Base-by-base conservation (phyloP, 2,329 filamentous ascomycete species). In the Cryphonectria radicalis region DNA sequence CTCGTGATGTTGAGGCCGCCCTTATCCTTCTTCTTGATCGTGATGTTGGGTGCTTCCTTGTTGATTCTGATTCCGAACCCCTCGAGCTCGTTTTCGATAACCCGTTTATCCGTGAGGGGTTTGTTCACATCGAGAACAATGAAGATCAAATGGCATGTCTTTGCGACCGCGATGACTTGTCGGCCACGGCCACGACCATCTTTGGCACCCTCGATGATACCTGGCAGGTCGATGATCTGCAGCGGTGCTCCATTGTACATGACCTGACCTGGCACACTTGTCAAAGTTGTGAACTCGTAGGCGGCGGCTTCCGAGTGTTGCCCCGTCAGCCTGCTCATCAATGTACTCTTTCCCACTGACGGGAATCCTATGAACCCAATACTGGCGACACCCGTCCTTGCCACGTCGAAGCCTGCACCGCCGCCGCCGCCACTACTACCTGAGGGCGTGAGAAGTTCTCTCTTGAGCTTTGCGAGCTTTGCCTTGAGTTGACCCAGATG, bases 11-110 rank as follows among this genome's bases (percentile, higher is more conserved):
- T 95, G 79, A 99, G 90, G 50, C 96, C 96, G 76, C 96, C 96
- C 84, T 98, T 98, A 83, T 99, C 96, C 87, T 99, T 99, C 87
- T 99, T 99, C 84, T 92, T 97, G 87, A 98, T 97, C n/a, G 96
- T 93, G 78, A 99, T 99, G 81, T 99, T 99, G 57, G 96, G 96
- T 37, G 96, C 96, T 77, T 90, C 85, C 86, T 98, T 99, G 87
- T 99, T 99, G 85, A 98, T 95, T 70, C 96, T 90, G 79, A 99
- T 98, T 46, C 96, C 96, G 78, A 99, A 99, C 10, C 96, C 96
- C 81, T 99, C 96, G 80, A 99, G 83, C 84, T 99, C 96, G 67
- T 90, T 88, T 83, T 99, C 96, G 78, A 99, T 99, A 74, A 99
- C 88, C 73, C 93, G 90, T 86, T 99, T 99, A 83, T 99, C 96